These are phyloP conservation scores for Hymenoscyphus fructigenus DNA, from an alignment of 2,329 filamentous ascomycete genomes.

Conservation along the genomic window DNA sequence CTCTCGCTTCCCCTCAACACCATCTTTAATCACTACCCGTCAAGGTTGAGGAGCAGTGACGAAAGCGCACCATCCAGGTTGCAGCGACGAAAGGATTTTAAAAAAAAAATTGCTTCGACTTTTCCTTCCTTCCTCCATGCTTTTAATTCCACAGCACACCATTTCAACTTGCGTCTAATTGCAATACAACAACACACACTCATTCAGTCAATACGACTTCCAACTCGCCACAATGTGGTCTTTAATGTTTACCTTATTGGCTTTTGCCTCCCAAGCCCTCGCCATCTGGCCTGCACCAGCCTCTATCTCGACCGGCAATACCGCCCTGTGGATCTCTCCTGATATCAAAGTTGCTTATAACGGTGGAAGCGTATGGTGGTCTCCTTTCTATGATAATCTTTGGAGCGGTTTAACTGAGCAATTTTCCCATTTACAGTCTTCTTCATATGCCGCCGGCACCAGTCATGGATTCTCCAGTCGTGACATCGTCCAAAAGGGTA, in stretches of 20 bases:
- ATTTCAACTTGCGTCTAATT: not conserved
- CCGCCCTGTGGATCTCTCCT: constrained; percentile 53
- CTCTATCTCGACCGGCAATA: constrained; percentile 51
- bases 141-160: not conserved
- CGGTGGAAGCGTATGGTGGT: constrained; percentile 53
- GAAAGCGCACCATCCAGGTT: too few species aligned
- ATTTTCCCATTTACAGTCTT: constrained; percentile 24
- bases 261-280: constrained; percentile 23
- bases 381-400: constrained; percentile 34
- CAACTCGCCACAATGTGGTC: constrained; percentile 3
- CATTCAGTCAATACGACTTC: not conserved
- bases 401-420: constrained; percentile 30
- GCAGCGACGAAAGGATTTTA: not conserved
- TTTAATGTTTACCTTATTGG: constrained; percentile 21
- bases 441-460: constrained; percentile 14
- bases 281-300: constrained; percentile 60
- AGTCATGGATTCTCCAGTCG: constrained; percentile 40
- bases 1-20: too few species aligned
- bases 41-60: not conserved
- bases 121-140: not conserved
- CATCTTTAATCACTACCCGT: not conserved
- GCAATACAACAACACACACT: not conserved
- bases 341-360: constrained; percentile 58
- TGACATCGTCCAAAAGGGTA: constrained; percentile 54
- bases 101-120: not conserved